Base-by-base conservation (phyloP, 805 yeast species). In the Lipomyces sp. region DNA sequence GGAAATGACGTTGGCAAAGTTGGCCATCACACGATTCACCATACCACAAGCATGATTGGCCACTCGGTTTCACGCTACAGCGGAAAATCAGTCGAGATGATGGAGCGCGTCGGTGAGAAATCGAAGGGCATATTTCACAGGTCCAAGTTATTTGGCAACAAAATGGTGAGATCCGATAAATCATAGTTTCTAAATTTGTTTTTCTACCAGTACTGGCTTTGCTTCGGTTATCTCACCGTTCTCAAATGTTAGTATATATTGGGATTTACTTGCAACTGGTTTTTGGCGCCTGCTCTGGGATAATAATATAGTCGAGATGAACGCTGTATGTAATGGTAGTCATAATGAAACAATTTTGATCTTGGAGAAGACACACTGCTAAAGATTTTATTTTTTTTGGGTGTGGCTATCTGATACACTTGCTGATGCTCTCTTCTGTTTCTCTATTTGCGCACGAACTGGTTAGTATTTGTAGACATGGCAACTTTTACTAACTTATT, bases 61-160 rank as follows among this genome's bases (percentile, higher is more conserved):
- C 68, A 66, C 50, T 61, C 66, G 3, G 67, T 66, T 13, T 48
- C 63, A 24, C 15, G 62, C 18, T 63, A 59, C 32, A 63, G 69
- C n/a, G 69, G 59, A 55, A 54, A 35, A 35, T 57, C 64, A 15
- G 62, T 55, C n/a, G 68, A 57, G 56, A 64, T 64, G 63, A 64
- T 66, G 65, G 69, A 66, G 34, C 51, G 55, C 39, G 50, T 66
- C 3, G 69, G 69, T 18, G 69, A 66, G 56, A 66, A 63, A 39
- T 50, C 60, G 2, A 59, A 59, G 51, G 66, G 69, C 11, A 53
- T 63, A 50, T 53, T 66, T 11, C 51, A 56, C 33, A 56, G 48
- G 57, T 48, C 56, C 32, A 51, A 58, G 54, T 30, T 63, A 11
- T 63, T 66, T 51, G 69, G 69, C 24, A 57, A 54, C 34, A 62